phyloP scores from a whole-genome alignment of 75 land plant species.

The Sequoiadendron giganteum region DNA sequence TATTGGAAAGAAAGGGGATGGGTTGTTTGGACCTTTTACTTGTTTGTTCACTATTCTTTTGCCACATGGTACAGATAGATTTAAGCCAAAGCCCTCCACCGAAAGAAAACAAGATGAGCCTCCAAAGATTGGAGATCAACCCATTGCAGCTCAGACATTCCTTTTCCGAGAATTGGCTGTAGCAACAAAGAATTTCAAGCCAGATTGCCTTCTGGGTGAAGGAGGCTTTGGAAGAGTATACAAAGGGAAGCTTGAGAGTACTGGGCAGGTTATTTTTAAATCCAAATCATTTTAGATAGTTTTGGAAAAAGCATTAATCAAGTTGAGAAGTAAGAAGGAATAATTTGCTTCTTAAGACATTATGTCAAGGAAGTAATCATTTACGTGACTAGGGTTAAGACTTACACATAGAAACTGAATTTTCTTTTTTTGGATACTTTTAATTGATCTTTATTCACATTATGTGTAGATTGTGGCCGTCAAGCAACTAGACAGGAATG shows the following conservation, averaged over 20 bases:
- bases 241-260: slow-evolving; percentile 59
- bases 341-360: too few species aligned
- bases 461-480: slow-evolving; percentile 35
- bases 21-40: too few species aligned
- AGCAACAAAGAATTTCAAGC: slow-evolving; percentile 63
- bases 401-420: neutral
- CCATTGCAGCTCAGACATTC: slow-evolving; percentile 68
- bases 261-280: slow-evolving; percentile 42
- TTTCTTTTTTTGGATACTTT: neutral
- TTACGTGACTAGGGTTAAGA: neutral
- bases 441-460: neutral
- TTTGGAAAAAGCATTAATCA: neutral
- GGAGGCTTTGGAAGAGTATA: slow-evolving; percentile 84
- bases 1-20: neutral
- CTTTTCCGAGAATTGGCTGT: slow-evolving; percentile 62
- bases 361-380: neutral
- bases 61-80: slow-evolving; percentile 24
- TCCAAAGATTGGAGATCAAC: slow-evolving; percentile 28
- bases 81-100: slow-evolving; percentile 25
- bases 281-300: neutral
- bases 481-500: slow-evolving; percentile 40
- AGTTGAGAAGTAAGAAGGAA: neutral
- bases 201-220: slow-evolving; percentile 70
- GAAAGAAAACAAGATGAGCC: slow-evolving; percentile 31
- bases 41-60: neutral